phyloP scores from a whole-genome alignment of 2,329 filamentous ascomycete genomes.

The Colletotrichum musicola region DNA sequence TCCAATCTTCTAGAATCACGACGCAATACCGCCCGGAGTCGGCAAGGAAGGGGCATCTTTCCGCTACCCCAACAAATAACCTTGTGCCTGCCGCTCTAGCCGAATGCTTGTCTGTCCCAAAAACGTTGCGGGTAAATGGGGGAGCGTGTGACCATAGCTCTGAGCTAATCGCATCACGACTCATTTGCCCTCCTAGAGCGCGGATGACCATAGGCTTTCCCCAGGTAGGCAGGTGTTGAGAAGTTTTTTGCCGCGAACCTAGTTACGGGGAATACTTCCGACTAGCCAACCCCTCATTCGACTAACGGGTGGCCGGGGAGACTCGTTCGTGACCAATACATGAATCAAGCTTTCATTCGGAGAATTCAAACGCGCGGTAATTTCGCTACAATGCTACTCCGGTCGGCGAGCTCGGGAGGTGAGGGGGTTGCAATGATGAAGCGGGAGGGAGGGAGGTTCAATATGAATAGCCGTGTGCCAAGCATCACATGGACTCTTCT shows the following conservation, averaged over 20 bases:
- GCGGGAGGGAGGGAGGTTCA: background rate
- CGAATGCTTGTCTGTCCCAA: background rate
- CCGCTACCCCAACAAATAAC: background rate
- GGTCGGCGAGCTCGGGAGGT: background rate
- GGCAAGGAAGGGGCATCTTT: background rate
- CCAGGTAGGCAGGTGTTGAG: background rate
- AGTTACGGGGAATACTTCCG: conserved; percentile 7
- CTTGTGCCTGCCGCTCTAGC: background rate
- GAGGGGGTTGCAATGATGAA: background rate
- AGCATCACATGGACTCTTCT: background rate
- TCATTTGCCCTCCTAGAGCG: background rate
- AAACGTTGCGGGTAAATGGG: background rate
- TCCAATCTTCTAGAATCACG: no score
- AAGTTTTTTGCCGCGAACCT: background rate
- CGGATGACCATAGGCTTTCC: background rate
- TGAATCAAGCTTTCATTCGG: conserved; percentile 12
- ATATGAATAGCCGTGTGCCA: background rate
- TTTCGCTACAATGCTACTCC: background rate
- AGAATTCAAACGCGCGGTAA: background rate
- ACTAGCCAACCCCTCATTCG: background rate
- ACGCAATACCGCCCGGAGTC: no score
- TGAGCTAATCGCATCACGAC: background rate
- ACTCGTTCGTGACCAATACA: background rate
- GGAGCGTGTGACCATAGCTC: background rate
- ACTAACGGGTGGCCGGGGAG: no score